Percentiles rank a stretch among this genome's conserved stretches.
phyloP scores from a whole-genome alignment of 805 yeast genomes.

The Cyberlindnera petersonii region DNA sequence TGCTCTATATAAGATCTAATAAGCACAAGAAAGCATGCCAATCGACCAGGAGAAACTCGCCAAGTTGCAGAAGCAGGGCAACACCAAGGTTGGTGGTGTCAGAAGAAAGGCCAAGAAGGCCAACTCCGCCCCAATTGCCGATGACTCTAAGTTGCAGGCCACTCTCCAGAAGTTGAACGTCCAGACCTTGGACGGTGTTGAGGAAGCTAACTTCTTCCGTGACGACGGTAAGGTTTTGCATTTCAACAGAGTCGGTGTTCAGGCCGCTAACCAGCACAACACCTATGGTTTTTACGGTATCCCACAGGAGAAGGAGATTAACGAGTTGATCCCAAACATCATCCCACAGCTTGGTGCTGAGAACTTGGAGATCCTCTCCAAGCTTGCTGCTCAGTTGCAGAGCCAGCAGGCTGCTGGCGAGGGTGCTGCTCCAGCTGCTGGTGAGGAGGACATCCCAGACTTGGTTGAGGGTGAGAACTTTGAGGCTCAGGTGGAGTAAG shows the following conservation, averaged over 20 bases:
- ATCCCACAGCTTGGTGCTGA: slow-evolving; percentile 96
- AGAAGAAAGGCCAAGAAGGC: slow-evolving; percentile 90
- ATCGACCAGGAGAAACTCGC: slow-evolving; percentile 93
- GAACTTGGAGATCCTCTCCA: slow-evolving; percentile 82
- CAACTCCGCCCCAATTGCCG: slow-evolving; percentile 63
- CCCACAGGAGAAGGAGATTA: slow-evolving; percentile 87
- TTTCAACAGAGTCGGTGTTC: slow-evolving; percentile 94
- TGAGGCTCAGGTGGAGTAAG: slow-evolving; percentile 43
- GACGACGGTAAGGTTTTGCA: slow-evolving; percentile 95
- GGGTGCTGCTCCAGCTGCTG: slow-evolving; percentile 48
- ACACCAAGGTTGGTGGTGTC: slow-evolving; percentile 79
- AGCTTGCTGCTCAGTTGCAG: slow-evolving; percentile 87
- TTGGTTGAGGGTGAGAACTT: slow-evolving; percentile 81
- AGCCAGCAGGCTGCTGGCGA: slow-evolving; percentile 43
- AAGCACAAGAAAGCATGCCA: slow-evolving; percentile 48
- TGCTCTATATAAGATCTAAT: neutral
- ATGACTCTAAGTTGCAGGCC: slow-evolving; percentile 87
- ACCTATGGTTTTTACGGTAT: slow-evolving; percentile 93
- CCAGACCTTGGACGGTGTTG: slow-evolving; percentile 82
- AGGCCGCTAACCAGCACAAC: slow-evolving; percentile 86
- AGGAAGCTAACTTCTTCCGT: slow-evolving; percentile 96
- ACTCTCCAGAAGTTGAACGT: slow-evolving; percentile 87
- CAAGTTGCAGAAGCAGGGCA: slow-evolving; percentile 81
- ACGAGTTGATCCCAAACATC: slow-evolving; percentile 90
- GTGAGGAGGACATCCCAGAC: slow-evolving; percentile 55